Evolutionary conservation across 1,139 yeast species (phyloP).

Genomic region (Hansenula sp.): DNA sequence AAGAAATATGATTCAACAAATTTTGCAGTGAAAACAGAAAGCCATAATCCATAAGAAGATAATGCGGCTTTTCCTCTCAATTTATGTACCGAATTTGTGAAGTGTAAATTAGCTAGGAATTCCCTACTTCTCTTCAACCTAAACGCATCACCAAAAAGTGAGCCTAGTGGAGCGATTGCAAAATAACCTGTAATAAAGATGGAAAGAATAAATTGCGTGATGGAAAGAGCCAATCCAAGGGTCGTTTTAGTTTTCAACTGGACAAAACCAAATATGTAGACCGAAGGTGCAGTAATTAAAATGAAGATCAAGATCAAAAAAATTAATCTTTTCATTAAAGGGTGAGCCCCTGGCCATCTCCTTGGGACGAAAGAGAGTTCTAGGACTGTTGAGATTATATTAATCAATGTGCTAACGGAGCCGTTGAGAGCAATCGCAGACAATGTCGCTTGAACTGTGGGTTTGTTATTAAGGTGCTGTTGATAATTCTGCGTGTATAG

Average conservation of each 20-base stretch:
- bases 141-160: slow-evolving; percentile 32
- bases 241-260: slow-evolving; percentile 34
- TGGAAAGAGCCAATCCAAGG: slow-evolving; percentile 35
- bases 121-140: slow-evolving; percentile 24
- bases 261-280: slow-evolving; percentile 31
- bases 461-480: slow-evolving; percentile 42
- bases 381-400: slow-evolving; percentile 37
- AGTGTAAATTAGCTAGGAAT: slow-evolving; percentile 33
- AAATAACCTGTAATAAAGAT: slow-evolving; percentile 39
- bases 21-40: slow-evolving; percentile 59
- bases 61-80: slow-evolving; percentile 60
- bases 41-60: slow-evolving; percentile 64
- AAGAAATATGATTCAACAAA: slow-evolving; percentile 65
- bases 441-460: slow-evolving; percentile 42
- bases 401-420: slow-evolving; percentile 39
- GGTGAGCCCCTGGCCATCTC: slow-evolving; percentile 51
- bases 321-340: slow-evolving; percentile 33
- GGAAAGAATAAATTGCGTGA: slow-evolving; percentile 43
- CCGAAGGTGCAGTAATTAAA: slow-evolving; percentile 37
- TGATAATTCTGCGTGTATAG: slow-evolving; percentile 48
- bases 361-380: slow-evolving; percentile 52
- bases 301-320: slow-evolving; percentile 29
- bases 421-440: slow-evolving; percentile 52
- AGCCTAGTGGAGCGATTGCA: slow-evolving; percentile 43
- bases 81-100: slow-evolving; percentile 45